A percentile compares a stretch with the other conserved stretches of the same genome.
Evolutionary conservation across 768 basidiomycete genomes (phyloP).

Genomic region (Russula ochroleuca): DNA sequence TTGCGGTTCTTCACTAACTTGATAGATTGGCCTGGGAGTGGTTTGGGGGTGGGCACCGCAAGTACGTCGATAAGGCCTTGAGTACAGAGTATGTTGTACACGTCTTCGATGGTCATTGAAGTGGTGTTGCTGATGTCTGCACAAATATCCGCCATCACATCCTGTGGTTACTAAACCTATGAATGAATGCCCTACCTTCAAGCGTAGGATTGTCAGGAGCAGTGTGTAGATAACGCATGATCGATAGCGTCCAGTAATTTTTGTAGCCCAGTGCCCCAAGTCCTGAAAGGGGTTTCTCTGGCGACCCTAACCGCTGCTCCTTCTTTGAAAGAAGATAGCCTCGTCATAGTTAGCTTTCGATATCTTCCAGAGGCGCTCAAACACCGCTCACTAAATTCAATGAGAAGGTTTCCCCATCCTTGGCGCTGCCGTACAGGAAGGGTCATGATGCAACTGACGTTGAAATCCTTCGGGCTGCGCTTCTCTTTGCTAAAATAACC

Average conservation of each 20-base stretch:
- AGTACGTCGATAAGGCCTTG: constrained; percentile 69
- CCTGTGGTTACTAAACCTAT: constrained; percentile 23
- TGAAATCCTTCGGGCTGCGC: constrained; percentile 90
- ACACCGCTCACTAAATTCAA: constrained; percentile 86
- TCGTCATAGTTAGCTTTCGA: constrained; percentile 34
- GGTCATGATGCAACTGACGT: constrained; percentile 99
- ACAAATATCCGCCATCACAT: constrained; percentile 25
- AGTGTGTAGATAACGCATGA: constrained; percentile 73
- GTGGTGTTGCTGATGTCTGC: constrained; percentile 81
- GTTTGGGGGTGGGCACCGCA: constrained; percentile 49
- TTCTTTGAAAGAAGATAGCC: constrained; percentile 96
- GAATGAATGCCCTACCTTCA: constrained; percentile 54
- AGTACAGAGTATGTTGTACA: constrained; percentile 66
- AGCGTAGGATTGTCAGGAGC: constrained; percentile 59
- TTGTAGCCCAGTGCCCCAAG: constrained; percentile 92
- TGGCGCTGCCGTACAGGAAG: constrained; percentile 89
- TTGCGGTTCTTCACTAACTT: constrained; percentile 64
- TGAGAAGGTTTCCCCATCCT: constrained; percentile 95
- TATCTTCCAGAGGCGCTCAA: background rate
- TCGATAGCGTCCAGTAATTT: constrained; percentile 87
- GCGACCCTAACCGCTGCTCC: constrained; percentile 84
- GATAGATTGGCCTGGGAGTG: constrained; percentile 75
- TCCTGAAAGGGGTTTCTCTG: constrained; percentile 92
- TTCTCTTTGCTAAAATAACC: constrained; percentile 99
- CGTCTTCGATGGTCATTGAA: constrained; percentile 88